phyloP scores from a whole-genome alignment of 2,329 filamentous ascomycete species.

The Neoarthrinium moseri region DNA sequence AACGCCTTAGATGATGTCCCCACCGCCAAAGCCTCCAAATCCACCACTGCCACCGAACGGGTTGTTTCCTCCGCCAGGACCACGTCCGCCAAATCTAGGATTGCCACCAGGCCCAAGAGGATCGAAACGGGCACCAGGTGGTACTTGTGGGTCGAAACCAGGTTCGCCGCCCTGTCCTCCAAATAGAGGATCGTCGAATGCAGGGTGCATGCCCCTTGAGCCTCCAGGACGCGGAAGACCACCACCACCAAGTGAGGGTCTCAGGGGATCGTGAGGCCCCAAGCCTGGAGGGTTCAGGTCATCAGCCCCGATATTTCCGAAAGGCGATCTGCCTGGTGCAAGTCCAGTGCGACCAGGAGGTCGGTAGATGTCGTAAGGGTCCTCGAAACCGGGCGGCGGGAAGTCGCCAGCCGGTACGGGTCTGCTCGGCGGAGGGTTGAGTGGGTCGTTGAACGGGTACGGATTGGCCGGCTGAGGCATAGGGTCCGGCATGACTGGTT shows the following conservation, averaged over 20 bases:
- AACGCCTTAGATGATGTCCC: slow-evolving; percentile 30
- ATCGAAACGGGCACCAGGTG: slow-evolving; percentile 90
- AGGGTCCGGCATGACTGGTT: slow-evolving; percentile 44
- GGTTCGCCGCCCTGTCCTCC: slow-evolving; percentile 40
- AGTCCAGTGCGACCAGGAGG: slow-evolving; percentile 50
- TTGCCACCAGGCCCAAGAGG: slow-evolving; percentile 70
- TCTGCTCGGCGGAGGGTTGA: slow-evolving; percentile 57
- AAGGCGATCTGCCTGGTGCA: slow-evolving; percentile 51
- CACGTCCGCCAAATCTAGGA: slow-evolving; percentile 44
- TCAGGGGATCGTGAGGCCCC: slow-evolving; percentile 79
- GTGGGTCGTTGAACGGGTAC: slow-evolving; percentile 66
- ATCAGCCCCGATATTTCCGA: slow-evolving; percentile 71
- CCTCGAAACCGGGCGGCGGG: slow-evolving; percentile 86
- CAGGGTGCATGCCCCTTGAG: slow-evolving; percentile 89
- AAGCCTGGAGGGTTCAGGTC: slow-evolving; percentile 87
- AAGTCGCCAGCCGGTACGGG: slow-evolving; percentile 73
- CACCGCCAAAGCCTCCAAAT: slow-evolving; percentile 34
- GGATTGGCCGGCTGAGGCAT: slow-evolving; percentile 63
- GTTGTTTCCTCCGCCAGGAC: slow-evolving; percentile 36
- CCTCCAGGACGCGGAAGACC: slow-evolving; percentile 57
- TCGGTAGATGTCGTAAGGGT: slow-evolving; percentile 81
- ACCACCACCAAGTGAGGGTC: slow-evolving; percentile 62
- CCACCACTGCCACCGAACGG: slow-evolving; percentile 35
- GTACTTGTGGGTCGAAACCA: slow-evolving; percentile 66
- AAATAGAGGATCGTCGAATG: slow-evolving; percentile 89